Conservation (phyloP, 2,329 filamentous ascomycete genomes). For the Aspergillus hortae region DNA sequence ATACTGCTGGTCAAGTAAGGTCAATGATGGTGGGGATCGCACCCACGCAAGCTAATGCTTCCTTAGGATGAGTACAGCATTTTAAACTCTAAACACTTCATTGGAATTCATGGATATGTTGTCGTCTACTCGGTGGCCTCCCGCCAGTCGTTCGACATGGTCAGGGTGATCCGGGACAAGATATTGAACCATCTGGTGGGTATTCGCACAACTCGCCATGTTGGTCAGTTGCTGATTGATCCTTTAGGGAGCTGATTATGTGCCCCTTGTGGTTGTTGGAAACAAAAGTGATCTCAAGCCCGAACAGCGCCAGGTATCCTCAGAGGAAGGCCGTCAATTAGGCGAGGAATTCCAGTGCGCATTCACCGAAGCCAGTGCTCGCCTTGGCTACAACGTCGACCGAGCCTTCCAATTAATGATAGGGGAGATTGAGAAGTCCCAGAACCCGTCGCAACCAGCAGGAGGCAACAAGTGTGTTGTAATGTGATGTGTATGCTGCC, state of each 20-base stretch:
- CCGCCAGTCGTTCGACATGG: constrained; percentile 94
- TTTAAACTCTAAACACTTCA: constrained; percentile 97
- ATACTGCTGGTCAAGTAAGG: constrained; percentile 87
- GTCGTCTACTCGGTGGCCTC: constrained; percentile 97
- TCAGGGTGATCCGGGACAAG: constrained; percentile 92
- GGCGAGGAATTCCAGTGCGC: constrained; percentile 85
- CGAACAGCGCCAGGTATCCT: constrained; percentile 85
- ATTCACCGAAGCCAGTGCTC: constrained; percentile 90
- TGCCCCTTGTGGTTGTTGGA: constrained; percentile 90
- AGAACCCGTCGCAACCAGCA: constrained; percentile 81
- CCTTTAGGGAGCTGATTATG: constrained; percentile 81
- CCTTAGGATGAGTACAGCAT: constrained; percentile 94
- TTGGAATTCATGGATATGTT: constrained; percentile 98
- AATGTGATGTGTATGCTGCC: constrained; percentile 60
- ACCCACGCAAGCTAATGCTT: constrained; percentile 14
- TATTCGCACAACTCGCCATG: neutral
- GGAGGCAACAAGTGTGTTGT: constrained; percentile 75
- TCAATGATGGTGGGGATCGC: neutral
- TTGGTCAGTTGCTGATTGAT: neutral
- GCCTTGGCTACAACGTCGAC: constrained; percentile 89
- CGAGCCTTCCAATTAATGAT: constrained; percentile 94
- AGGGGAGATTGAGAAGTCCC: constrained; percentile 87
- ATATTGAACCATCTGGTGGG: constrained; percentile 91
- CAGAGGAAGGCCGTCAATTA: constrained; percentile 80
- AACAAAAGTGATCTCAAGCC: constrained; percentile 95